Base-by-base conservation (phyloP, 2,329 filamentous ascomycete species). In the Xylaria sp. region DNA sequence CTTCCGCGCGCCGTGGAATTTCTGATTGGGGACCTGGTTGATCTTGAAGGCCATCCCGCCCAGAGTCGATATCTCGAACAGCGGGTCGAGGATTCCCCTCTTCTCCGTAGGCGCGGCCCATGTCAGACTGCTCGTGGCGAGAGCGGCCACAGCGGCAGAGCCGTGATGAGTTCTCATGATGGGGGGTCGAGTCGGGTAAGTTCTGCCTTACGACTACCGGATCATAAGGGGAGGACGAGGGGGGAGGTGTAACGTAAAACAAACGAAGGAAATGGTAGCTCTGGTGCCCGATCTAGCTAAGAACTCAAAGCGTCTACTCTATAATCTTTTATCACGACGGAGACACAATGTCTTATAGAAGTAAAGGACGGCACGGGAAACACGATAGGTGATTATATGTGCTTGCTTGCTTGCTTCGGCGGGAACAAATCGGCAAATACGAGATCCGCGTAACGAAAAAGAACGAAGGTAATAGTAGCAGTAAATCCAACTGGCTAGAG, bases 11-110 rank as follows among this genome's bases (percentile, higher is more conserved):
- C 68, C 68, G 35, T 66, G 65, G 67, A 75, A 80, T 37, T 72
- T 70, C 57, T 72, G 69, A 58, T 81, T 80, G 31, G 74, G 72
- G 2, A 79, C 72, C 69, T 80, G 78, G 1, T 71, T 63, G 49
- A 81, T 69, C 58, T 74, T 74, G 63, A 80, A 78, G n/a, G 73
- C 75, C 62, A 73, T 70, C 9, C 78, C 78, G n/a, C 76, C 78
- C 9, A 78, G 66, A 1, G 72, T 76, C n/a, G 75, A 70, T 15
- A 78, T 71, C 50, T 75, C 68, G 59, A 77, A 71, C 2, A 38
- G 28, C 35, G 71, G 57, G 31, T 68, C 70, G 59, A 66, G 52
- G 21, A 57, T 17, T 21, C 69, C 69, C 28, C 72, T 65, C 56
- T 72, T 71, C 15, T 68, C 70, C n/a, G 69, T 69, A 14, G 74